Conservation (phyloP, 306 rosid genomes). For the Pterocarpus macrocarpus region DNA sequence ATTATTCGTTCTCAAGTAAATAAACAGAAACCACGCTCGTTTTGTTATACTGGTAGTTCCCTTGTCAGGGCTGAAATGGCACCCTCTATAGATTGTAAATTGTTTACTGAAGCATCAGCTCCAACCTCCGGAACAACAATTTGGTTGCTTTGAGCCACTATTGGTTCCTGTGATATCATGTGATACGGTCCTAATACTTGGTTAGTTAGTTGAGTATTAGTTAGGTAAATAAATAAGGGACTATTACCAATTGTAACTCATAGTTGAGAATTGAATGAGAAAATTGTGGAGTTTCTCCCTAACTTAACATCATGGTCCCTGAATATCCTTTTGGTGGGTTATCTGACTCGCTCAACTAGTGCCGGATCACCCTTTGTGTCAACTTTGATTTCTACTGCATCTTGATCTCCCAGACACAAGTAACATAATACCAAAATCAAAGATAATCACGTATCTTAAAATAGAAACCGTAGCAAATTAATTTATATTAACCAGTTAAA, state of each 20-base stretch:
- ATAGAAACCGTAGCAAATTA: not conserved
- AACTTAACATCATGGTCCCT: not conserved
- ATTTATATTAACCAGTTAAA: not conserved
- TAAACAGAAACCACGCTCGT: not conserved
- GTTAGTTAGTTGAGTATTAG: too few relatives aligned
- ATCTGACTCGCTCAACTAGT: not conserved
- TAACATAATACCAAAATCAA: not conserved
- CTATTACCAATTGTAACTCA: too few relatives aligned
- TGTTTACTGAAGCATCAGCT: too few relatives aligned
- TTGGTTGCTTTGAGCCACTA: too few relatives aligned
- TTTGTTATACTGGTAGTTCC: not conserved
- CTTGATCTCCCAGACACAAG: conserved; percentile 20
- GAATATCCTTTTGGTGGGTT: not conserved
- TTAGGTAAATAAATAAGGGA: too few relatives aligned
- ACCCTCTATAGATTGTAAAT: not conserved
- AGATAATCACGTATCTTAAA: not conserved
- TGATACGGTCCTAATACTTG: too few relatives aligned
- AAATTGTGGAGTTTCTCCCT: too few relatives aligned
- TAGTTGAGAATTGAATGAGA: too few relatives aligned
- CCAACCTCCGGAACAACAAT: too few relatives aligned
- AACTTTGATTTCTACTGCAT: conserved; percentile 29
- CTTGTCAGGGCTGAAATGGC: not conserved
- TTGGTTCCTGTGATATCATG: too few relatives aligned
- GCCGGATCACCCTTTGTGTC: not conserved
- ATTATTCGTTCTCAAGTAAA: too few relatives aligned